Base-by-base conservation (phyloP, 1,139 yeast genomes). In the Debaryomyces robertsiae region DNA sequence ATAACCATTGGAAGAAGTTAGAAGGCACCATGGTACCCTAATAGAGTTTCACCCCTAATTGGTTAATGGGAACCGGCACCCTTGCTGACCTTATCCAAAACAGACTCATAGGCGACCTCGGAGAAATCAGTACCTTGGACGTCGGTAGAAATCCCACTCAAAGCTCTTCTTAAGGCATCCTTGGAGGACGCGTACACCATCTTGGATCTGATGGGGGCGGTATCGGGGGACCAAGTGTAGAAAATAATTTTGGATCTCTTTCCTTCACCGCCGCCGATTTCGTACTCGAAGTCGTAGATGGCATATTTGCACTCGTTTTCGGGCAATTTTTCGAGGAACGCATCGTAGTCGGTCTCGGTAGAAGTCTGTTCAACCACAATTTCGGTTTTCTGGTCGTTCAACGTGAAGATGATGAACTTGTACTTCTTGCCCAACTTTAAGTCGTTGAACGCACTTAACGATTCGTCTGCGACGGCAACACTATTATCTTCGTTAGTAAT, bases 141-240 rank as follows among this genome's bases (percentile, higher is more conserved):
- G 61, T 93, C 98, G 54, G 95, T 69, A 44, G 96, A 76, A 54
- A 94, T 82, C 67, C 99, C 99, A 65, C 87, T 91, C 62, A 93
- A 79, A 36, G 98, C 93, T 73, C 96, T 89, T 79, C 98, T 93
- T 63, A 93, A 81, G 41, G 98, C 95, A 59, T 93, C 98, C 75
- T 90, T 91, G 48, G 98, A 91, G 9, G 97, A 82, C 38, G 99
- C 98, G 75, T 90, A 91, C 47, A 91, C 87, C 98, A 93, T 94
- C 84, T 93, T 93, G 57, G 94, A 68, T 73, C 90, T 86, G 58
- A 94, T 82, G 48, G 95, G 89, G 41, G 98, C 96, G 47, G 95
- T 86, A 65, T 94, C 98, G 59, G 98, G 98, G 49, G 97, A 83
- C 99, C 99, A 93, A 54, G 94, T 85, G 76, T 68, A 86, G 73